Evolutionary conservation across 495 filamentous ascomycete species (phyloP), one percentile per base, ranked within the genome.

Genomic region (Podospora appendiculata): DNA sequence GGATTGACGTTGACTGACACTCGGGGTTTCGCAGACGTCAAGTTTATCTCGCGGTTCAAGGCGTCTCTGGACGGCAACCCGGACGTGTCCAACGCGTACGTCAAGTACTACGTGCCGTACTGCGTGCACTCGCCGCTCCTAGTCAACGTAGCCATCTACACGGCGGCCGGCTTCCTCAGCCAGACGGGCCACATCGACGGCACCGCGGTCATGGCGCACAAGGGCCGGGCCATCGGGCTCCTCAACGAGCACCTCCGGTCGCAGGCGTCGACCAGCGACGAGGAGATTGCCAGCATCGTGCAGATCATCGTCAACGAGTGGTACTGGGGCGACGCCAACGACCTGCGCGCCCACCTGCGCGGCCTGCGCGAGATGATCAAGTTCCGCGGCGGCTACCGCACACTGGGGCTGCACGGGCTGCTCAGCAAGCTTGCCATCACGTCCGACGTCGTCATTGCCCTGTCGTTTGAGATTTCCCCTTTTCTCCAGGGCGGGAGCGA

Each of bases 21-120:
- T 25, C 25, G 25, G n/a, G 25, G 25, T 25, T 25, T 25, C 32
- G 8, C 74, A 89, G 47, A 70, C 67, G 50, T 88, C 77, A 62
- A 88, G 79, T 62, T 80, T 62, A 52, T 75, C 53, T 58, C 78
- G 62, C 58, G 79, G 68, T 61, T 79, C 67, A 69, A 65, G 47
- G 65, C 67, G 18, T 67, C 63, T 8, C 17, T 71, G 11, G 66
- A 70, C 51, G 68, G 67, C 16, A 65, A 65, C 34, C 69, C 69
- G 0, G 67, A 70, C 40, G 42, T 66, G 4, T 51, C 62, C 10
- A 70, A 67, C 47, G 57, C 62, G 6, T 69, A 67, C 41, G 57
- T 69, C 51, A 65, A 62, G 54, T 51, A 66, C 50, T 65, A 65
- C 43, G 66, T 70, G 6, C 67, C 69, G 1, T 69, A 58, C 35